Evolutionary conservation across 331 rosid genomes (phyloP).

Genomic region (Phaseolus coccineus): DNA sequence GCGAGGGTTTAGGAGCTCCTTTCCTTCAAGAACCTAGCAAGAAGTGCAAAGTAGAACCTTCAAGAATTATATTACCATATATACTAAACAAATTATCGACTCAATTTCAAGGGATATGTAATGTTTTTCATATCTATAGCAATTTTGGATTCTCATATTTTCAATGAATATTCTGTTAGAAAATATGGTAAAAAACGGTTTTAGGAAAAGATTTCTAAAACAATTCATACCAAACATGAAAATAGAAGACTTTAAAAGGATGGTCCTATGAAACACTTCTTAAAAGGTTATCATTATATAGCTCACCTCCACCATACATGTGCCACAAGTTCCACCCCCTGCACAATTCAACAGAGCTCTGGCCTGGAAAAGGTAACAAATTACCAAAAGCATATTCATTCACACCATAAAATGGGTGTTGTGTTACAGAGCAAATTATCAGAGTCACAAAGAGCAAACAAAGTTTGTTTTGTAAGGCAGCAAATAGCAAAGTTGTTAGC

Average conservation of each 20-base stretch:
- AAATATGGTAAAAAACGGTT: not conserved
- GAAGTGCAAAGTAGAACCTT: slow-evolving; percentile 29
- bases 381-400: not conserved
- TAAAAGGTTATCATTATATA: not conserved
- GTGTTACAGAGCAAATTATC: slow-evolving; percentile 2
- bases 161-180: not conserved
- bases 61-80: not conserved
- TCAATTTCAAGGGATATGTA: no score
- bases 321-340: slow-evolving; percentile 89
- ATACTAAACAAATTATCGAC: no score
- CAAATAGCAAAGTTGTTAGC: not conserved
- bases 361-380: slow-evolving; percentile 54
- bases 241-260: not conserved
- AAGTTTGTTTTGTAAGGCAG: no score
- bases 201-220: not conserved
- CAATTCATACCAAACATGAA: not conserved
- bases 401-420: not conserved
- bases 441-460: no score
- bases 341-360: slow-evolving; percentile 78
- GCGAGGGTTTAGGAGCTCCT: slow-evolving; percentile 76
- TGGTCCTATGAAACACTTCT: not conserved
- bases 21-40: slow-evolving; percentile 74
- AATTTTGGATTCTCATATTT: no score
- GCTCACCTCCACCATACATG: slow-evolving; percentile 94
- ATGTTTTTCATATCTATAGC: no score